Evolutionary conservation across 2,329 filamentous ascomycete genomes (phyloP).

Genomic region (Cordyceps sp.): DNA sequence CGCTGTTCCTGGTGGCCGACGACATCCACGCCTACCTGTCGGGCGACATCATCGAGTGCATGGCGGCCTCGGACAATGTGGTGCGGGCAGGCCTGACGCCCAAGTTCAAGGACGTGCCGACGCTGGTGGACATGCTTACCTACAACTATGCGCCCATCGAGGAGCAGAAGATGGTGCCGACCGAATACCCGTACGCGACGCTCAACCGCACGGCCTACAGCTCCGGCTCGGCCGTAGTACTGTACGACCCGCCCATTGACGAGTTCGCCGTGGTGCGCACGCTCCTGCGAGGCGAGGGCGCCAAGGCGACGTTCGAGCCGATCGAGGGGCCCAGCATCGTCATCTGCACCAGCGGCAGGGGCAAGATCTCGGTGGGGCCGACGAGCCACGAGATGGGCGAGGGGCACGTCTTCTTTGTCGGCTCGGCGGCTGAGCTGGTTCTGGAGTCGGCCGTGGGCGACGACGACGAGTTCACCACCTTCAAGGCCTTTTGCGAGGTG

Average conservation of each 20-base stretch:
- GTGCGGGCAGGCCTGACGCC: conserved; percentile 94
- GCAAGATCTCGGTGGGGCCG: conserved; percentile 70
- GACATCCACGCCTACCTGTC: conserved; percentile 94
- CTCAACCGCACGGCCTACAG: conserved; percentile 72
- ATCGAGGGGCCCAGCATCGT: conserved; percentile 82
- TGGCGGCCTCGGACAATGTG: conserved; percentile 98
- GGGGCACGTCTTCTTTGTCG: conserved; percentile 70
- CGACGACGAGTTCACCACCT: conserved; percentile 65
- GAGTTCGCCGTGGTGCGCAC: conserved; percentile 86
- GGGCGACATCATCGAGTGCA: conserved; percentile 95
- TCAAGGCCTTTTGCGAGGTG: conserved; percentile 88
- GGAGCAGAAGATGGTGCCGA: conserved; percentile 82
- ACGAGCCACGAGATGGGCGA: conserved; percentile 60
- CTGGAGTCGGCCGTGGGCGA: conserved; percentile 49
- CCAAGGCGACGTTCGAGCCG: conserved; percentile 77
- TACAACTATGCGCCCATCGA: conserved; percentile 91
- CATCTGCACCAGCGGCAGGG: conserved; percentile 73
- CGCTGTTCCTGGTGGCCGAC: conserved; percentile 89
- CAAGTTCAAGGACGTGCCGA: conserved; percentile 93
- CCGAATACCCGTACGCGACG: conserved; percentile 71
- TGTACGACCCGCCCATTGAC: conserved; percentile 93
- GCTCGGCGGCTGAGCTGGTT: conserved; percentile 69
- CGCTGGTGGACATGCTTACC: conserved; percentile 78
- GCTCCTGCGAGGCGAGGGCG: conserved; percentile 50
- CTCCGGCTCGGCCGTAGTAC: conserved; percentile 50